phyloP scores from a whole-genome alignment of 805 yeast genomes.

The Metschnikowia matae region DNA sequence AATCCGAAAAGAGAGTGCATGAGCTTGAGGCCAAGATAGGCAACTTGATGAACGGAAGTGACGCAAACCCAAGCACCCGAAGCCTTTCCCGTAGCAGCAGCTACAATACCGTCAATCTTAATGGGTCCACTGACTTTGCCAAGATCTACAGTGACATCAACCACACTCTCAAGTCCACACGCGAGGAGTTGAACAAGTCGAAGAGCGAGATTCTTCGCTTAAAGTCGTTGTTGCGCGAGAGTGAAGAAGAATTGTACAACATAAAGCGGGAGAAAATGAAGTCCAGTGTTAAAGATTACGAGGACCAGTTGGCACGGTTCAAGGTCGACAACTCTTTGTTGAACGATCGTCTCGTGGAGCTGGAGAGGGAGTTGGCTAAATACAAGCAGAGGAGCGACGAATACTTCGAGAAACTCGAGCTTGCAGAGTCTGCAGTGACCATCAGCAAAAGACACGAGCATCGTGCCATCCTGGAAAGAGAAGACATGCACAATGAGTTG shows the following conservation, averaged over 20 bases:
- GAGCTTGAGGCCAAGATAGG: constrained; percentile 29
- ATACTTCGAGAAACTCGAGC: constrained; percentile 66
- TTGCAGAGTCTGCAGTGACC: constrained; percentile 69
- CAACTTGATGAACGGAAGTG: constrained; percentile 8
- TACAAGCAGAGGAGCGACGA: constrained; percentile 73
- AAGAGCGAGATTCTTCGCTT: constrained; percentile 41
- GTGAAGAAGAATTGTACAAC: constrained; percentile 42
- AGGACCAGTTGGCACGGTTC: constrained; percentile 43
- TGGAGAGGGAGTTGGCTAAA: constrained; percentile 33
- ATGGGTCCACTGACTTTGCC: constrained; percentile 39
- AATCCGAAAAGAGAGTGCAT: constrained; percentile 30
- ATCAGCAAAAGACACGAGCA: constrained; percentile 61
- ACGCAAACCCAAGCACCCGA: constrained; percentile 3
- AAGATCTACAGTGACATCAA: constrained; percentile 49
- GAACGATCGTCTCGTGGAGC: constrained; percentile 50
- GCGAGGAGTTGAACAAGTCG: constrained; percentile 39
- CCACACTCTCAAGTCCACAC: constrained; percentile 39
- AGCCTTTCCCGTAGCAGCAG: constrained; percentile 32
- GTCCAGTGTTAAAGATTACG: constrained; percentile 33
- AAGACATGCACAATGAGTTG: constrained; percentile 53
- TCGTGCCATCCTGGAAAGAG: constrained; percentile 46
- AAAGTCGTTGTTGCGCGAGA: constrained; percentile 38
- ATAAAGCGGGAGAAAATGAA: constrained; percentile 40
- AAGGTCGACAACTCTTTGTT: constrained; percentile 57
- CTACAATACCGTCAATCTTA: constrained; percentile 24